Conservation (phyloP, 805 yeast species). For the Tetrapisispora namnaoensis region DNA sequence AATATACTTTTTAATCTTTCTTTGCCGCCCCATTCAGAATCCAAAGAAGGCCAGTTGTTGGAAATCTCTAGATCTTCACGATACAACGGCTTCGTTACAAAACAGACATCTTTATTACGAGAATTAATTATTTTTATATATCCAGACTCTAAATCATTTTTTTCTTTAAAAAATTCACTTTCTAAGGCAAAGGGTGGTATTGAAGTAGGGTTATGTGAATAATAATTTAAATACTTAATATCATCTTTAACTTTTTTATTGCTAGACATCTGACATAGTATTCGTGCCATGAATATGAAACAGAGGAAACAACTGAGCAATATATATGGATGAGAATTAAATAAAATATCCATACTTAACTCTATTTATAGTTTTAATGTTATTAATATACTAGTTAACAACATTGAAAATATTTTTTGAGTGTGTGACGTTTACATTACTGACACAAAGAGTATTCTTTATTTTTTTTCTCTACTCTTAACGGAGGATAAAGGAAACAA, state of each 20-base stretch:
- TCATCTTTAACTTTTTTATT: not conserved
- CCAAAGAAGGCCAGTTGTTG: slow-evolving; percentile 32
- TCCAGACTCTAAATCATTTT: slow-evolving; percentile 31
- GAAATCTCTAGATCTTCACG: slow-evolving; percentile 6
- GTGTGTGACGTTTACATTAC: not conserved
- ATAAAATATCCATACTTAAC: too few species aligned
- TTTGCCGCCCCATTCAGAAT: slow-evolving; percentile 64
- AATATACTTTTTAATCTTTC: slow-evolving; percentile 48
- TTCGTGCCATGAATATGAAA: too few species aligned
- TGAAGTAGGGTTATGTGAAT: slow-evolving; percentile 33
- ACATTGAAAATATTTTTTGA: too few species aligned
- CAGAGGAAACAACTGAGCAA: not conserved
- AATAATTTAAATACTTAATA: slow-evolving; percentile 18
- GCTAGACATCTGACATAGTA: not conserved
- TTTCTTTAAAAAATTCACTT: slow-evolving; percentile 3
- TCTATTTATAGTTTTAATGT: too few species aligned
- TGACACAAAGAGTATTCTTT: not conserved
- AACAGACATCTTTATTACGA: slow-evolving; percentile 21
- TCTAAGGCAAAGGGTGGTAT: slow-evolving; percentile 61
- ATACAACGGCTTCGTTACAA: slow-evolving; percentile 7
- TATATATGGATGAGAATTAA: too few species aligned
- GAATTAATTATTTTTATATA: slow-evolving; percentile 42
- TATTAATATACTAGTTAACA: too few species aligned
- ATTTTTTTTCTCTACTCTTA: too few species aligned
- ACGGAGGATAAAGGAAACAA: too few species aligned